Conservation (phyloP, 1,284 basidiomycete species). For the Trichosporon ovoides region DNA sequence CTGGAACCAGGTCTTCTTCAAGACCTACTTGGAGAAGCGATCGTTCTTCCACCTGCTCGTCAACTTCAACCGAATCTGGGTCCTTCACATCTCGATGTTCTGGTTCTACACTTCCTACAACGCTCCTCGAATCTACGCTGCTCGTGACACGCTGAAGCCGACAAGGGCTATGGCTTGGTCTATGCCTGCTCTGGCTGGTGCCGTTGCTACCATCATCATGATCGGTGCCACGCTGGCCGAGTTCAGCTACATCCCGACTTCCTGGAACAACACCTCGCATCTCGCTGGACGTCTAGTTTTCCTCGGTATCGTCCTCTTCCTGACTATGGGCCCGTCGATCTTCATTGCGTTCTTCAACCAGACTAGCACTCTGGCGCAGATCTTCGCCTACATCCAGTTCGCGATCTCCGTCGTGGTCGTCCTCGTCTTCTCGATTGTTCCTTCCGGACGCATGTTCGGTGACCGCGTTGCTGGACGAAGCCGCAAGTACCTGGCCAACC, state of each 20-base stretch:
- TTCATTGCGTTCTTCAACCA: slow-evolving; percentile 78
- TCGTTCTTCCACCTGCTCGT: slow-evolving; percentile 89
- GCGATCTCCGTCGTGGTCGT: slow-evolving; percentile 77
- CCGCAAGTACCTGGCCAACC: slow-evolving; percentile 88
- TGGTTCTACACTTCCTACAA: slow-evolving; percentile 95
- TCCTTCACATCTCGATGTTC: slow-evolving; percentile 84
- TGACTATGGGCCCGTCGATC: slow-evolving; percentile 83
- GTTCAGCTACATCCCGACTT: slow-evolving; percentile 91
- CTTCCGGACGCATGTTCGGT: slow-evolving; percentile 83
- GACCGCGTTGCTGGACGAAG: slow-evolving; percentile 89
- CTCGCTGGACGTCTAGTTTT: slow-evolving; percentile 79
- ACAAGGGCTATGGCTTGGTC: slow-evolving; percentile 64
- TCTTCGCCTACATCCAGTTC: slow-evolving; percentile 88
- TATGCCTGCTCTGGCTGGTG: slow-evolving; percentile 81
- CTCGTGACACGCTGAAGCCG: slow-evolving; percentile 53
- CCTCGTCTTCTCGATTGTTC: slow-evolving; percentile 75
- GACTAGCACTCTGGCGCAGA: slow-evolving; percentile 61
- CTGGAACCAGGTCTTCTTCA: slow-evolving; percentile 92
- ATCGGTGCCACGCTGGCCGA: slow-evolving; percentile 84
- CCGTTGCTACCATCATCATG: slow-evolving; percentile 86
- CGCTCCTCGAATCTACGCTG: slow-evolving; percentile 75
- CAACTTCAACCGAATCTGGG: slow-evolving; percentile 98
- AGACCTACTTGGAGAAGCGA: slow-evolving; percentile 93
- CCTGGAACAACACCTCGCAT: slow-evolving; percentile 95
- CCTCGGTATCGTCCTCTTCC: slow-evolving; percentile 71